Base-by-base conservation (phyloP, 331 rosid species). In the Prunus yedoensis region DNA sequence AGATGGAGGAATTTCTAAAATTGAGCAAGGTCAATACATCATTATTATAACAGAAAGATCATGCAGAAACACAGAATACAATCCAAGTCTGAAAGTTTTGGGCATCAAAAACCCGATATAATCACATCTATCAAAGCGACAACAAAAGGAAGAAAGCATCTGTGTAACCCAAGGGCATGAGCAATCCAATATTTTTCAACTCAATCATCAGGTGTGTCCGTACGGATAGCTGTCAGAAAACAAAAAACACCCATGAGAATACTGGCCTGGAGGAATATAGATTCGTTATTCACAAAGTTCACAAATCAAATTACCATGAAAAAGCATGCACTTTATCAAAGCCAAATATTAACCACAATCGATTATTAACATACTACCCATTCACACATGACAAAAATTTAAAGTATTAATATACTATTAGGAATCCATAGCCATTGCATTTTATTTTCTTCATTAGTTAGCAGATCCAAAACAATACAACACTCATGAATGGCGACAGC, bases 151-250 rank as follows among this genome's bases (percentile, higher is more conserved):
- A 60, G 69, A 61, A 47, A 28, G 5, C 77, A 74, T 47, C 47
- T 73, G 27, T 18, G 60, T 41, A 41, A 10, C 57, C 28, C 59
- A 60, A 45, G 12, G 14, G 45, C 68, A 18, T 10, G 60, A 46
- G 10, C 14, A 13, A 21, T 45, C 30, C 66, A 38, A 23, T 38
- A 56, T n/a, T n/a, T 11, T 59, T 18, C 47, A 28, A 51, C 69
- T 74, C 60, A 74, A 7, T 14, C 49, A 17, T 74, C 70, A 6
- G 60, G 77, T 74, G 66, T n/a, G 49, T 74, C 77, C 35, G 77
- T 10, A 30, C 77, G 77, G 6, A 74, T 5, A 47, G 60, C 77
- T 74, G 77, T 74, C 17, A 8, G 18, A 38, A 30, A 60, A 60
- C 1, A 4, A 45, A 61, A 46, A 28, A 61, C 3, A 38, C 8